These are phyloP conservation scores for Cryptosporidium ryanae DNA, from an alignment of 169 alveolate species.

Conservation along the genomic window DNA sequence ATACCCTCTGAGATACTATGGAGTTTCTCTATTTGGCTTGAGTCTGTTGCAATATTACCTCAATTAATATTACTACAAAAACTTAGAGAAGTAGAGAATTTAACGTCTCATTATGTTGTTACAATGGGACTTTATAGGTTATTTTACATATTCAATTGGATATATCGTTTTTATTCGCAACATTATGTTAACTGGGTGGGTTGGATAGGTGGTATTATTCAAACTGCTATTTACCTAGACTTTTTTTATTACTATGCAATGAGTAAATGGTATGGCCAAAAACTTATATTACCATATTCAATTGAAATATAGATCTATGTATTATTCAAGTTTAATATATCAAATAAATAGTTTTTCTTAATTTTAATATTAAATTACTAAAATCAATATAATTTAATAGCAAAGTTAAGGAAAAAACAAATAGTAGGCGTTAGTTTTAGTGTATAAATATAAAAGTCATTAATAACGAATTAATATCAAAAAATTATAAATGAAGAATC, in stretches of 20 bases:
- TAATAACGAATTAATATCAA: too few relatives aligned
- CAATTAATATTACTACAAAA: conserved; percentile 93
- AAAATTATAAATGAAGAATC: too few relatives aligned
- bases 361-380: too few relatives aligned
- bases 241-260: conserved; percentile 94
- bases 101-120: conserved; percentile 95
- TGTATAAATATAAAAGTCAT: too few relatives aligned
- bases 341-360: too few relatives aligned
- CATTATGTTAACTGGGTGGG: conserved; percentile 87
- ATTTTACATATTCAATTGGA: conserved; percentile 93
- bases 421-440: too few relatives aligned
- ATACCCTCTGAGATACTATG: conserved; percentile 88
- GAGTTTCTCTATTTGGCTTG: conserved; percentile 96
- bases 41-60: conserved; percentile 96
- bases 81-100: conserved; percentile 93
- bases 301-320: conserved; percentile 20
- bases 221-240: conserved; percentile 93
- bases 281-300: conserved; percentile 85
- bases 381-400: too few relatives aligned
- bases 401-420: too few relatives aligned
- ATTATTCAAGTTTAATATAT: too few relatives aligned
- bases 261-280: conserved; percentile 90
- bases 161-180: conserved; percentile 88
- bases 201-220: conserved; percentile 93
- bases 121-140: conserved; percentile 94